Base-by-base conservation (phyloP, 2,329 filamentous ascomycete genomes). In the Arthrobotrys sphaeroides region DNA sequence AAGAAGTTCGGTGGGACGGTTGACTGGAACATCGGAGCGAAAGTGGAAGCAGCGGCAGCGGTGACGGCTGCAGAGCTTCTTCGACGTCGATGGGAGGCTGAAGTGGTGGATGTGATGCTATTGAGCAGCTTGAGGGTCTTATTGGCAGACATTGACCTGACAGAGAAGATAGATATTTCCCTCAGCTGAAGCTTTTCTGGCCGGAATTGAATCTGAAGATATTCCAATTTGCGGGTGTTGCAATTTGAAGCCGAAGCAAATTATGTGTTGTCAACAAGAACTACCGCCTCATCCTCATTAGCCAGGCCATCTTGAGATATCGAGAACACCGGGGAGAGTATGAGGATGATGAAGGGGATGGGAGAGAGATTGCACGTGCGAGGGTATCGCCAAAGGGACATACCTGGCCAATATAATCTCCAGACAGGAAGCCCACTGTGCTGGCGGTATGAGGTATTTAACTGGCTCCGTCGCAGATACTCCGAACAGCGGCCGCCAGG, bases 121-220 rank as follows among this genome's bases (percentile, higher is more conserved):
- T 75, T 75, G 55, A 75, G 64, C 64, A 75, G 64, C 49, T 75
- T 75, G 72, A 75, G 72, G 33, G 72, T 75, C 24, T 75, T 68
- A 5, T 49, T 62, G 18, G 72, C 40, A 43, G 72, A 75, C 72
- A 75, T 75, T 40, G 18, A 18, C 31, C 40, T 10, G 12, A 12
- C 9, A 28, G 7, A 38, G 22, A 45, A n/a, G 13, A 60, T 60
- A 60, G 38, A 55, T 73, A 67, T 73, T 61, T 73, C 33, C 57
- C 45, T 62, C 43, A 62, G 28, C 16, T 12, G 40, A 28, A n/a
- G n/a, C n/a, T n/a, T n/a, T n/a, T n/a, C n/a, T n/a, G n/a, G 26
- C 6, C 22, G 4, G 18, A 13, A 20, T 26, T 42, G 31, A 13
- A 24, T 36, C 2, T 36, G 13, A 22, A 20, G n/a, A 20, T 43